phyloP scores from a whole-genome alignment of 2,329 filamentous ascomycete species.

The Fusarium cyanostomum region DNA sequence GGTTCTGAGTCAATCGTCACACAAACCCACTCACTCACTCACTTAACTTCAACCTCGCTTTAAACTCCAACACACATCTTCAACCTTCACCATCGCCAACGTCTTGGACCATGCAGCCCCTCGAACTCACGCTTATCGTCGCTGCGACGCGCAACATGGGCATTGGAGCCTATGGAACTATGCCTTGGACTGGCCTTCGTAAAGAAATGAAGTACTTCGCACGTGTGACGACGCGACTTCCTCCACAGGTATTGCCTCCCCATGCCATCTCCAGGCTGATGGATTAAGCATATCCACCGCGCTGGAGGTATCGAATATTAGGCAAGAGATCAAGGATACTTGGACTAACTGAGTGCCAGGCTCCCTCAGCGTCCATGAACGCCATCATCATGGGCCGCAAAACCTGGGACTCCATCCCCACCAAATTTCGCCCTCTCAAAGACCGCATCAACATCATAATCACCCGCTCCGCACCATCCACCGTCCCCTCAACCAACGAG shows the following conservation, averaged over 20 bases:
- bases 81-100: constrained; percentile 9
- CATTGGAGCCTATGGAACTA: constrained; percentile 79
- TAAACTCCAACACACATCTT: constrained; percentile 2
- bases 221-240: constrained; percentile 79
- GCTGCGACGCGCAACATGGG: constrained; percentile 92
- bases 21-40: constrained; percentile 19
- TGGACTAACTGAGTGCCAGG: constrained; percentile 30
- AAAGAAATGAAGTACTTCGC: constrained; percentile 97
- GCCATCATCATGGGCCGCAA: constrained; percentile 97
- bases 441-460: constrained; percentile 86
- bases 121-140: constrained; percentile 87
- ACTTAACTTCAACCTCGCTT: not conserved
- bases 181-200: constrained; percentile 90
- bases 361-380: constrained; percentile 59
- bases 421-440: constrained; percentile 79
- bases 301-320: not conserved
- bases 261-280: not conserved
- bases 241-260: constrained; percentile 50
- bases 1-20: not conserved
- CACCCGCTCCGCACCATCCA: constrained; percentile 59
- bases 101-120: constrained; percentile 46
- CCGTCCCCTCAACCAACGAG: constrained; percentile 12
- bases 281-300: not conserved
- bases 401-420: constrained; percentile 92
- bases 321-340: not conserved